These are phyloP conservation scores for Acanthamoeba healyi DNA, from an alignment of 208 protist species.

Conservation along the genomic window DNA sequence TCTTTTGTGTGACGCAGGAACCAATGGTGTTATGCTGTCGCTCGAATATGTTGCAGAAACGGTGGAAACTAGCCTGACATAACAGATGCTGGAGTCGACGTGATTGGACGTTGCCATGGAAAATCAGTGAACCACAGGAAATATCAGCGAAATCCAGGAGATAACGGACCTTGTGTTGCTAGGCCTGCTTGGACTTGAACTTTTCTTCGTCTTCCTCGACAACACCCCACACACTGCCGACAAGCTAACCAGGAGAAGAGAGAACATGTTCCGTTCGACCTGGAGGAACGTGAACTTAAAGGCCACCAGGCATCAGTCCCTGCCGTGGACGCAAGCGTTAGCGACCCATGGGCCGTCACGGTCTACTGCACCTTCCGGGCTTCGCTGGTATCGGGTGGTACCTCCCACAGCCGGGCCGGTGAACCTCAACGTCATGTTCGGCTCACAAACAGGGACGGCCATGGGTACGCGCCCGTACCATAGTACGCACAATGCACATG, in stretches of 20 bases:
- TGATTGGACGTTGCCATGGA: not conserved
- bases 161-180: no score
- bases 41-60: not conserved
- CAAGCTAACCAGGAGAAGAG: no score
- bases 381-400: not conserved
- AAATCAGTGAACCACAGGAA: not conserved
- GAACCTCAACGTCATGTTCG: constrained; percentile 43
- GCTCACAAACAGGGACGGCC: constrained; percentile 33
- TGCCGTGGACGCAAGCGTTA: no score
- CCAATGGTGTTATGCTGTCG: not conserved
- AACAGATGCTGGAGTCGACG: not conserved
- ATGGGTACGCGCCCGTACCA: not conserved
- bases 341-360: no score
- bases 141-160: not conserved
- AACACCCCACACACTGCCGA: no score
- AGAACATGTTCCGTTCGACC: not conserved
- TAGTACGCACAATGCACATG: no score
- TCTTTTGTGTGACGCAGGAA: not conserved
- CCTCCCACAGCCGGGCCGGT: not conserved
- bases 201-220: no score
- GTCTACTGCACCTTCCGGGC: no score
- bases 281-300: not conserved
- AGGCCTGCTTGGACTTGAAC: not conserved
- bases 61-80: not conserved
- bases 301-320: no score